phyloP scores from a whole-genome alignment of 768 basidiomycete species.

The Calocera cornea region DNA sequence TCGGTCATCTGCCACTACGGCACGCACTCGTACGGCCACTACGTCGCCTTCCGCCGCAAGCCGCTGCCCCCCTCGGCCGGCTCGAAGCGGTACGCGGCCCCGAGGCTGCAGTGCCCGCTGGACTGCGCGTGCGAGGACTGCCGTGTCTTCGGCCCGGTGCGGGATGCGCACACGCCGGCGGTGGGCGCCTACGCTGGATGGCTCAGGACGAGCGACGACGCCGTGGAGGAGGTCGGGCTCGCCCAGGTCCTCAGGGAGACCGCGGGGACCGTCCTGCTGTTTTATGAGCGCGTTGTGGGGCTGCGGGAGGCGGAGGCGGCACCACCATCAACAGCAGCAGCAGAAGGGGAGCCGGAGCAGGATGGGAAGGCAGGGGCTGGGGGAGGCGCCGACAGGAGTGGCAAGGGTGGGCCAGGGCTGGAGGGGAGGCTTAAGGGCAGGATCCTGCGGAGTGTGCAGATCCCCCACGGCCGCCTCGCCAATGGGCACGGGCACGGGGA shows the following conservation, averaged over 20 bases:
- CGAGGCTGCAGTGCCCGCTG: constrained; percentile 30
- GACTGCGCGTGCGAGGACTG: constrained; percentile 39
- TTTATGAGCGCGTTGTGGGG: constrained; percentile 80
- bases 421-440: neutral
- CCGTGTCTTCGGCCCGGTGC: constrained; percentile 37
- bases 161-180: constrained; percentile 32
- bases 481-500: neutral
- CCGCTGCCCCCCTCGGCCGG: constrained; percentile 39
- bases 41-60: constrained; percentile 78
- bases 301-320: no score
- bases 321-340: no score
- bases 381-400: no score
- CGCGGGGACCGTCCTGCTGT: constrained; percentile 75
- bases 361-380: no score
- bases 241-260: constrained; percentile 62
- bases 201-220: constrained; percentile 80
- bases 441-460: neutral
- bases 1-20: constrained; percentile 90
- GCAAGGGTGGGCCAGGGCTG: no score
- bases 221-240: constrained; percentile 61
- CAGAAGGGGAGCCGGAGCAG: no score
- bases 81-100: constrained; percentile 29
- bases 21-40: constrained; percentile 86
- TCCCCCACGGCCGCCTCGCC: neutral
- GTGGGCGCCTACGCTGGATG: constrained; percentile 36